These are phyloP conservation scores for Fraxinus angustifolia DNA, from an alignment of 305 asterid genomes.

Conservation along the genomic window DNA sequence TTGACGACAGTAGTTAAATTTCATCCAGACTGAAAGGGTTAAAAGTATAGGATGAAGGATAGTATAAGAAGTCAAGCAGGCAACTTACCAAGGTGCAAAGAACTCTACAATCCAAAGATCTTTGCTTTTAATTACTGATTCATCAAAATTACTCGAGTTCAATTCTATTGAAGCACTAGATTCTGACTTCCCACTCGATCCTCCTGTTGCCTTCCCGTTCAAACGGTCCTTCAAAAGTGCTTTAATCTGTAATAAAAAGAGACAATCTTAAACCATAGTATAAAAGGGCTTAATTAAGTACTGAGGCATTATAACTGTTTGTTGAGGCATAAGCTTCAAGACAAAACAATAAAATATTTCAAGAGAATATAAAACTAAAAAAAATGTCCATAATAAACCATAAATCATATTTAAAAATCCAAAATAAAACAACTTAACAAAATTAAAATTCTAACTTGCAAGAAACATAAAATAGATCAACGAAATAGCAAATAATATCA, in stretches of 20 bases:
- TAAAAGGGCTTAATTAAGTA: not conserved
- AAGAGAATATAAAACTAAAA: not conserved
- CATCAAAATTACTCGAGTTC: slow-evolving; percentile 81
- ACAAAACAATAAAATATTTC: not conserved
- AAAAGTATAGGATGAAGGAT: not conserved
- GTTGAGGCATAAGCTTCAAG: not conserved
- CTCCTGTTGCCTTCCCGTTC: slow-evolving; percentile 77
- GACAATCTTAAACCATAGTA: not conserved
- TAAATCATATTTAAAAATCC: not conserved
- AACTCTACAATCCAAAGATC: slow-evolving; percentile 95
- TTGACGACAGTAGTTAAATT: not conserved
- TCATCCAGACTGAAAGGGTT: not conserved
- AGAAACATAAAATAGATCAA: not conserved
- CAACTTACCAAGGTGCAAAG: slow-evolving; percentile 90
- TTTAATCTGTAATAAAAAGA: slow-evolving; percentile 46
- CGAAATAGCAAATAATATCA: not conserved
- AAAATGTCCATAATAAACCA: not conserved
- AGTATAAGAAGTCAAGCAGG: not conserved
- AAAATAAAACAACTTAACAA: not conserved
- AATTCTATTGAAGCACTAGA: slow-evolving; percentile 80
- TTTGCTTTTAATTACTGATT: slow-evolving; percentile 77
- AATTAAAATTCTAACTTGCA: not conserved
- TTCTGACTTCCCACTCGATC: slow-evolving; percentile 75
- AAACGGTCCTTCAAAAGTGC: slow-evolving; percentile 74
- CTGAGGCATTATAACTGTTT: not conserved